These are phyloP conservation scores for Graphilbum ipis-grandicollis DNA, from an alignment of 2,329 filamentous ascomycete genomes.

Conservation along the genomic window DNA sequence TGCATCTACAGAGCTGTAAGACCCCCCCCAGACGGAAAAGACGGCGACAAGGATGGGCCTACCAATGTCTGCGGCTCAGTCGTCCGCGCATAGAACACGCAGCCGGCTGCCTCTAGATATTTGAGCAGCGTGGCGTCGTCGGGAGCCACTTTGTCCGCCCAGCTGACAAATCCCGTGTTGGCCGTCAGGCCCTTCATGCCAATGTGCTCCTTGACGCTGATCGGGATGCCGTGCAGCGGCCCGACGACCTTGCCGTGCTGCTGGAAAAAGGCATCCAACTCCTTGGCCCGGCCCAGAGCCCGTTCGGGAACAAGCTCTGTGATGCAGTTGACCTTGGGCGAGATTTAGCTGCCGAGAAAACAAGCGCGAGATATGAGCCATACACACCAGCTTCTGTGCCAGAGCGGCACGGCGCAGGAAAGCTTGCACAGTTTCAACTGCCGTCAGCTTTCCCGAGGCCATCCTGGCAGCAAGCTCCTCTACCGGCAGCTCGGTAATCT, in stretches of 20 bases:
- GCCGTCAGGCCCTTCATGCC: neutral
- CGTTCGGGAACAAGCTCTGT: no score
- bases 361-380: neutral
- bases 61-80: neutral
- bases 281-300: slow-evolving; percentile 10
- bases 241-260: slow-evolving; percentile 16
- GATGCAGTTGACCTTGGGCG: no score
- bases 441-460: neutral
- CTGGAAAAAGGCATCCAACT: slow-evolving; percentile 16
- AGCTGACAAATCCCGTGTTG: neutral
- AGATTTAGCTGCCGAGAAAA: no score
- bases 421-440: neutral
- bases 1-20: neutral
- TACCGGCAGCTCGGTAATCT: neutral
- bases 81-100: neutral
- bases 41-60: no score
- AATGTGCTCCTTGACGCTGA: neutral
- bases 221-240: slow-evolving; percentile 13
- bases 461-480: neutral
- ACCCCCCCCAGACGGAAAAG: no score
- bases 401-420: neutral
- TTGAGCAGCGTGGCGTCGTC: neutral
- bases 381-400: neutral
- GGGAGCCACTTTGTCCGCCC: neutral
- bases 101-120: neutral